Evolutionary conservation across 2,329 filamentous ascomycete genomes (phyloP), one percentile per base, ranked within the genome.

Genomic region (Sarocladium strictum): DNA sequence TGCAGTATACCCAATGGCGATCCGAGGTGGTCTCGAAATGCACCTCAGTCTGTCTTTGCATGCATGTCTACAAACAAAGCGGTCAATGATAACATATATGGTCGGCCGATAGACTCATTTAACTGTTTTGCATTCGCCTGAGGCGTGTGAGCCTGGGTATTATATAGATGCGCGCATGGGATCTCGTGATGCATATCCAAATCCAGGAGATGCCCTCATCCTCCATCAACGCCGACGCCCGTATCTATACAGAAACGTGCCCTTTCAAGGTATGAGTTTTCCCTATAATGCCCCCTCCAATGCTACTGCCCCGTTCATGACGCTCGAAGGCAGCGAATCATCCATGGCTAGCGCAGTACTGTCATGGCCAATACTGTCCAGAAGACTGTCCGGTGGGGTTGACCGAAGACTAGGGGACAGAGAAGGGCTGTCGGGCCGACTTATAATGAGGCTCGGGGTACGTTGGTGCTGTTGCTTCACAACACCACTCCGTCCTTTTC

Each of bases 191-290:
- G n/a, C n/a, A n/a, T n/a, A n/a, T n/a, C n/a, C n/a, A n/a, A n/a
- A n/a, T n/a, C n/a, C n/a, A n/a, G n/a, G n/a, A n/a, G n/a, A n/a
- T n/a, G n/a, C n/a, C n/a, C n/a, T n/a, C n/a, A n/a, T n/a, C n/a
- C n/a, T n/a, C 43, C 4, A n/a, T 27, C 7, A 47, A 47, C 43
- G 43, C 43, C 43, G 3, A 9, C 6, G 23, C 43, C 12, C 43
- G 9, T 35, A 14, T 35, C 27, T 51, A 32, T 51, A 32, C 21
- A 33, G 27, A 32, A 51, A 51, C 21, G 23, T 19, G 14, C 7
- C 14, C 14, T 35, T 66, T 63, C 65, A 65, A 63, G 64, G 65
- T 67, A 21, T 32, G 14, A 14, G 15, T 12, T 10, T 23, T 11
- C 12, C 27, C 24, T 27, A 51, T 23, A 15, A 19, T 27, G 26